Percentiles rank a stretch among this genome's conserved stretches.
Conservation (phyloP, 768 basidiomycete genomes). For the Mycena vulgaris region DNA sequence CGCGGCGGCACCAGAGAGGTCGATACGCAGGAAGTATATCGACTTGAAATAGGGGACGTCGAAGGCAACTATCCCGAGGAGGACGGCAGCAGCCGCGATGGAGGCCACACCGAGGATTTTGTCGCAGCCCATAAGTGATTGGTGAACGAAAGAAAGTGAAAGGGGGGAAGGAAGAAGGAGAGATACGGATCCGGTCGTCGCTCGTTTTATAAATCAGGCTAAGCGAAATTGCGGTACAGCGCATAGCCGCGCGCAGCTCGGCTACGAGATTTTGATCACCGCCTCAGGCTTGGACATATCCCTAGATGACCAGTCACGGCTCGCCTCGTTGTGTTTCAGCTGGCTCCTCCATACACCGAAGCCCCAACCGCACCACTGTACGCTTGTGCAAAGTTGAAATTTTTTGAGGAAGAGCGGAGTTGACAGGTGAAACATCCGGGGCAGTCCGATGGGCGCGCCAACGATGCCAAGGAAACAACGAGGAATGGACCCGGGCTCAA, state of each 20-base stretch:
- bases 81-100: slow-evolving; percentile 67
- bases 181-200: not conserved
- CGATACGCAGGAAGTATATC: slow-evolving; percentile 71
- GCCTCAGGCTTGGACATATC: not conserved
- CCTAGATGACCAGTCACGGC: slow-evolving; percentile 1
- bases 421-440: too few relatives aligned
- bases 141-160: not conserved
- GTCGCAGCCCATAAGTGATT: slow-evolving; percentile 30
- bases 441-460: too few relatives aligned
- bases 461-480: too few relatives aligned
- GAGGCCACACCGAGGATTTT: slow-evolving; percentile 74
- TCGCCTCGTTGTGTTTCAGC: too few relatives aligned
- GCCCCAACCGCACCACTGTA: too few relatives aligned
- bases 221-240: slow-evolving; percentile 10
- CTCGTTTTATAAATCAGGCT: not conserved
- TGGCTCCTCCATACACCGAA: too few relatives aligned
- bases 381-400: too few relatives aligned
- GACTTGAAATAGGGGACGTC: slow-evolving; percentile 78
- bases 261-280: not conserved
- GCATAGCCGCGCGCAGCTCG: slow-evolving; percentile 6
- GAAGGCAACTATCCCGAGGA: slow-evolving; percentile 78
- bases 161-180: not conserved
- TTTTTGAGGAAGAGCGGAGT: too few relatives aligned
- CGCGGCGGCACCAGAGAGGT: slow-evolving; percentile 58
- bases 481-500: too few relatives aligned